Evolutionary conservation across 371 early-diverging fungal genomes (phyloP), one percentile per base, ranked within the genome.

Genomic region (Mortierella polycephala): DNA sequence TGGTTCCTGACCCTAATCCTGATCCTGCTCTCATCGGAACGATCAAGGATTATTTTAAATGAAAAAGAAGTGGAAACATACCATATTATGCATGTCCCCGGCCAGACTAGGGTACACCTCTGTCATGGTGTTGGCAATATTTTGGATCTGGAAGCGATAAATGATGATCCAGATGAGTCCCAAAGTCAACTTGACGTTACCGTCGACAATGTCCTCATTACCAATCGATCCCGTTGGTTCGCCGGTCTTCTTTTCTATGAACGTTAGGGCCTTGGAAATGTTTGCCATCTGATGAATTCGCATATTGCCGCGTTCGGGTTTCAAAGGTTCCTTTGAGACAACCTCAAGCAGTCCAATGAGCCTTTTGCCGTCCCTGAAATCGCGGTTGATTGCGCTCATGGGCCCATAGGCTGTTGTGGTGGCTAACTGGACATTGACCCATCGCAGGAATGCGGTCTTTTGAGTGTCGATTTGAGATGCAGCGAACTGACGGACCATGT

Each of bases 201-300:
- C 94, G 73, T 95, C 93, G 37, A 93, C 92, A 71, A 96, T 93
- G 69, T 94, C 95, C 62, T 90, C 92, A 49, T 92, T 87, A 45
- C 95, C 95, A 67, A 95, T 93, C 75, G 93, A 90, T 20, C 72
- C 50, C 49, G 71, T 40, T 0, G 72, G 68, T 6, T 89, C 84
- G 55, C 89, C 89, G 5, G 89, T 77, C 57, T 84, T 87, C 52
- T 83, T 82, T 72, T 90, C 88, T 45, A 96, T 68, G 69, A 90
- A 94, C 8, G 83, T 66, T 7, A 95, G 74, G 0, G 93, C 89
- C 62, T 90, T 91, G 62, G 90, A 85, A 47, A 95, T 90, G 80
- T 96, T 96, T n/a, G 94, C 87, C 46, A 95, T 85, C 61, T 93
- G 93, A 70, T 95, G 93, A 64, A 94, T 92, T 58, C 93, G 90